Base-by-base conservation (phyloP, 176 grass and related monocot genomes). In the Puccinellia tenuiflora region DNA sequence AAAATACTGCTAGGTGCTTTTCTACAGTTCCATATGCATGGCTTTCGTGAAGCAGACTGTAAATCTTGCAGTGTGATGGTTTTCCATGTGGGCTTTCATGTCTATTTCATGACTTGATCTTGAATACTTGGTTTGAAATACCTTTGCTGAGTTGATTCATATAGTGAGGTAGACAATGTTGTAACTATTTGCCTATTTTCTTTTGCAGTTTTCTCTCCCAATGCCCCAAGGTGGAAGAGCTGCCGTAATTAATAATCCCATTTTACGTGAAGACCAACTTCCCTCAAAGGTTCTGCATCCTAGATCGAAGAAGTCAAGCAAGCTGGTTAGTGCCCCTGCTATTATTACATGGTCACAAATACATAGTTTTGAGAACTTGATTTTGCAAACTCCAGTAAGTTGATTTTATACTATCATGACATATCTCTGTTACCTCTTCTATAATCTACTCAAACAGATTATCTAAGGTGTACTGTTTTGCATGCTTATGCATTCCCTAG, bases 181-280 rank as follows among this genome's bases (percentile, higher is more conserved):
- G 13, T 73, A 61, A 83, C 14, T 77, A 68, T 85, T 52, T 65
- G n/a, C 81, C 54, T 90, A 18, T 48, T 79, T 22, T 17, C 52
- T 68, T 68, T 90, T 92, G 75, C 91, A 99, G 96, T 99, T 96
- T 84, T 99, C 96, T 1, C 86, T 99, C 13, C 93, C 96, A 73
- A 93, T 96, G 85, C 96, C 96, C 9, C 91, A 99, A 94, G 96
- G 96, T 81, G 96, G 96, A 82, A 90, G 96, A 83, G 91, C 89
- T 72, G 87, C 96, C 1, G 80, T 96, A 30, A 92, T 84, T 43
- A 99, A 92, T 62, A 99, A 99, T 24, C 91, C 85, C 66, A 83
- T 99, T 81, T 83, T 99, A 52, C 93, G 96, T 33, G 96, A 99
- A 88, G 96, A 99, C 55, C 96, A 99, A 69, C 96, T 99, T 29